Evolutionary conservation across 805 yeast species (phyloP).

Genomic region (Lachancea thermotolerans): DNA sequence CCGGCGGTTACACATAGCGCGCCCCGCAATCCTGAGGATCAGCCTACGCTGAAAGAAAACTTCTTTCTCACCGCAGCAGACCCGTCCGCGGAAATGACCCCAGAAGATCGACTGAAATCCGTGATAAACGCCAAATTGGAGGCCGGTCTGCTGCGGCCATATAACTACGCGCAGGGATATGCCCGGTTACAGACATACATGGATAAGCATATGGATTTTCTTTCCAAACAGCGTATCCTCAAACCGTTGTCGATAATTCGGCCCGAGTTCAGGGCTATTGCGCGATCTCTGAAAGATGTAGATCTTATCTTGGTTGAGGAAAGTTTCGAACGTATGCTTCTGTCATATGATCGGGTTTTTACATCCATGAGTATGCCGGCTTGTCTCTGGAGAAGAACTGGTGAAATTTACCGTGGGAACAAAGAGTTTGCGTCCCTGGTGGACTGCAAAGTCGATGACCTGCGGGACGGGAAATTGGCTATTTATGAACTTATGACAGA

Average conservation of each 20-base stretch:
- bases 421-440: constrained; percentile 93
- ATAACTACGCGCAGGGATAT: constrained; percentile 89
- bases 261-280: constrained; percentile 91
- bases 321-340: constrained; percentile 84
- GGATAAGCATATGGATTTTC: constrained; percentile 85
- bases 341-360: constrained; percentile 91
- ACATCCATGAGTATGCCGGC: constrained; percentile 98
- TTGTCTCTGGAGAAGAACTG: constrained; percentile 94
- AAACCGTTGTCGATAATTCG: constrained; percentile 80
- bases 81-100: constrained; percentile 89
- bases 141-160: constrained; percentile 89
- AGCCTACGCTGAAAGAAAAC: constrained; percentile 81
- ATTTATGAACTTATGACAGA: constrained; percentile 92
- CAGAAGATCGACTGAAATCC: constrained; percentile 87
- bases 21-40: constrained; percentile 9
- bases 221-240: constrained; percentile 76
- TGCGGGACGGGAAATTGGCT: constrained; percentile 86
- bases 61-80: constrained; percentile 95
- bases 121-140: constrained; percentile 91
- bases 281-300: constrained; percentile 80
- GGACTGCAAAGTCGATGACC: constrained; percentile 81
- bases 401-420: constrained; percentile 91
- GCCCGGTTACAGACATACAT: constrained; percentile 82
- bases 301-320: constrained; percentile 91
- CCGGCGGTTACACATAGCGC: background rate